phyloP scores from a whole-genome alignment of 352 stramenopile species.

The Hyaloperonospora arabidopsidis region DNA sequence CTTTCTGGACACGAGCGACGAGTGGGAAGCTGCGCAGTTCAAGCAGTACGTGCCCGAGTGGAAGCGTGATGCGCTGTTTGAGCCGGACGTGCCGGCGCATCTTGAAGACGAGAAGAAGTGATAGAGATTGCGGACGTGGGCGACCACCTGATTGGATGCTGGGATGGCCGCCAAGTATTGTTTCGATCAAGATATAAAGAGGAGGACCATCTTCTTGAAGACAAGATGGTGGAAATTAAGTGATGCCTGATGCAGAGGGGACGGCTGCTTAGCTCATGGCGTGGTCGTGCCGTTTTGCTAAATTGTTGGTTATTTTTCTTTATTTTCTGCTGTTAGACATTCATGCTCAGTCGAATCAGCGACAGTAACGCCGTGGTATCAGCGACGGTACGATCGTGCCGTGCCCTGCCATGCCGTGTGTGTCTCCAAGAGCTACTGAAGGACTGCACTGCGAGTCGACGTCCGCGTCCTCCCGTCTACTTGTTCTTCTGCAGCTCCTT shows the following conservation, averaged over 20 bases:
- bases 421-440: no score
- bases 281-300: no score
- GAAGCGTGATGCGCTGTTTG: constrained; percentile 74
- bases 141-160: background rate
- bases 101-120: constrained; percentile 42
- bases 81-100: constrained; percentile 53
- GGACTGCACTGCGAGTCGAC: no score
- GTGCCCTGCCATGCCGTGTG: no score
- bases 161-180: constrained; percentile 13
- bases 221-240: no score
- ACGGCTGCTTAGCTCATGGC: no score
- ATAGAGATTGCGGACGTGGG: background rate
- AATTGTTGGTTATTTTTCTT: no score
- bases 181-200: constrained; percentile 25
- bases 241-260: no score
- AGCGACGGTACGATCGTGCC: no score
- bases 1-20: constrained; percentile 52
- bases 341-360: no score
- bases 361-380: no score
- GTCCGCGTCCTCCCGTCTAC: constrained; percentile 29
- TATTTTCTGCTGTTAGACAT: no score
- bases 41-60: constrained; percentile 79
- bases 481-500: constrained; percentile 84
- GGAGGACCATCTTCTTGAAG: background rate
- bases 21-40: constrained; percentile 56